Evolutionary conservation across 169 alveolate species (phyloP).

Genomic region (Plasmodium coatneyi): DNA sequence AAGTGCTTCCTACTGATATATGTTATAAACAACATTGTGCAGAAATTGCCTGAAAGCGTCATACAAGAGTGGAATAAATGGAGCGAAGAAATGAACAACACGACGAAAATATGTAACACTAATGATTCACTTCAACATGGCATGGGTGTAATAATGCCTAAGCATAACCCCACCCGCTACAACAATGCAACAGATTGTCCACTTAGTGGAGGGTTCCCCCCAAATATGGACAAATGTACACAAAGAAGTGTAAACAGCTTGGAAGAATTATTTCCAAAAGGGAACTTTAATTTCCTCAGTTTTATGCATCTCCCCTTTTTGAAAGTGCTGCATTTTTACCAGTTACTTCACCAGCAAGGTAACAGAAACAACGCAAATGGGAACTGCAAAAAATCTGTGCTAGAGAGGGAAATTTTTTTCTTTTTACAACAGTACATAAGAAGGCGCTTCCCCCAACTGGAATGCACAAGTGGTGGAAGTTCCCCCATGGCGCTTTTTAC

Average conservation of each 20-base stretch:
- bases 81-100: background rate
- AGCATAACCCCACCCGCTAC: background rate
- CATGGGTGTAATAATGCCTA: background rate
- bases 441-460: conserved; percentile 9
- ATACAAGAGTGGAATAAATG: background rate
- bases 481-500: conserved; percentile 8
- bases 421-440: conserved; percentile 8
- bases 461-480: background rate
- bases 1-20: conserved; percentile 23
- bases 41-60: background rate
- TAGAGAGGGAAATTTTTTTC: conserved; percentile 64
- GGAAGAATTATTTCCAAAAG: background rate
- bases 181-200: background rate
- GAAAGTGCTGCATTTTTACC: conserved; percentile 26
- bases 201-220: background rate
- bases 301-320: conserved; percentile 3
- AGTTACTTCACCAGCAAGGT: background rate
- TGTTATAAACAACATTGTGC: conserved; percentile 35
- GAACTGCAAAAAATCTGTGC: conserved; percentile 30
- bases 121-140: background rate
- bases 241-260: background rate
- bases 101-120: background rate
- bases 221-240: background rate
- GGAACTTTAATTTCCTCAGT: conserved; percentile 24
- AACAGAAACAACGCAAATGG: conserved; percentile 1